Percentiles rank a stretch among this genome's conserved stretches.
Conservation (phyloP, 2,329 filamentous ascomycete genomes). For the Biscogniauxia marginata region DNA sequence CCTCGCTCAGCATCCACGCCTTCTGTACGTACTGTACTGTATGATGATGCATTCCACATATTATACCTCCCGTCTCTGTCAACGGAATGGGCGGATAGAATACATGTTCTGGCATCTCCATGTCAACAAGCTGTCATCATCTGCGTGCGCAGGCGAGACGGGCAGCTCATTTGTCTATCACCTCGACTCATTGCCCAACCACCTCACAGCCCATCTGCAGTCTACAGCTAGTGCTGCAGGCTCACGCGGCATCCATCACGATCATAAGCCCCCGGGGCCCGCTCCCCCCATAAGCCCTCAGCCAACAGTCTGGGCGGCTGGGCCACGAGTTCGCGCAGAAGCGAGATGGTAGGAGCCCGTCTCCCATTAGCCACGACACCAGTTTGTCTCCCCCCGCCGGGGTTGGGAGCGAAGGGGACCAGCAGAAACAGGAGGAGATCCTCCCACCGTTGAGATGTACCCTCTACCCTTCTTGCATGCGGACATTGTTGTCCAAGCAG, state of each 20-base stretch:
- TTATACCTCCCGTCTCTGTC: not conserved
- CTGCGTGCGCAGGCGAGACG: not conserved
- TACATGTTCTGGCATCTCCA: not conserved
- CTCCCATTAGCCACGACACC: not conserved
- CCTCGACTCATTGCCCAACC: not conserved
- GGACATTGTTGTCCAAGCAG: not conserved
- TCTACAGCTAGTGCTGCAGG: not conserved
- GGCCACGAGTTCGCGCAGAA: not conserved
- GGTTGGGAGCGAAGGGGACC: not conserved
- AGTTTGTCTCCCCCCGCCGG: not conserved
- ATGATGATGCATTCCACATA: not conserved
- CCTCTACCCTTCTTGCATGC: not conserved
- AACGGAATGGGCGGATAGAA: not conserved
- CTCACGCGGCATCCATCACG: not conserved
- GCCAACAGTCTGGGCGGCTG: not conserved
- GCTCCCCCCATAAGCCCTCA: not conserved
- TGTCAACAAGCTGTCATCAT: not conserved
- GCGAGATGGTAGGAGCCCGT: not conserved
- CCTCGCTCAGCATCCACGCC: not conserved
- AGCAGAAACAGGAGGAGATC: not conserved
- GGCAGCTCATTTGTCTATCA: not conserved
- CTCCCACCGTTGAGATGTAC: not conserved
- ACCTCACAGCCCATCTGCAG: not conserved
- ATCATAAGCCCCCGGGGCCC: not conserved
- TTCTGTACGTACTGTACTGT: not conserved